Conservation (phyloP, 108 stramenopile species). For the Cyclotella atomus region DNA sequence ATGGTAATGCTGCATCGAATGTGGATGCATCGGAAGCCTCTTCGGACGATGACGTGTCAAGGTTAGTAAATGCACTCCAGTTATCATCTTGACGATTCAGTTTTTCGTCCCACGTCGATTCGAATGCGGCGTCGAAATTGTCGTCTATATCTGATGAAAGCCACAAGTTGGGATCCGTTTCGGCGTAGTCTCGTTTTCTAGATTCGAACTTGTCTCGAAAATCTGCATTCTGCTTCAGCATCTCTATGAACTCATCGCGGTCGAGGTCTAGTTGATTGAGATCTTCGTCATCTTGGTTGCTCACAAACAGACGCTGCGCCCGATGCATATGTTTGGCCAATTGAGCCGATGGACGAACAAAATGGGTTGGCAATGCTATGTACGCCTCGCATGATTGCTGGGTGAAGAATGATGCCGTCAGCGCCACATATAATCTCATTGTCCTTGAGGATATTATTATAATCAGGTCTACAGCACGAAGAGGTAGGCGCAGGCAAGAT, state of each 20-base stretch:
- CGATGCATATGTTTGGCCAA: background rate
- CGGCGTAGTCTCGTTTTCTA: no score
- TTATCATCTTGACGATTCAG: constrained; percentile 64
- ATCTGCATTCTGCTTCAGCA: no score
- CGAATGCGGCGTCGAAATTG: constrained; percentile 56
- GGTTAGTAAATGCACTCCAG: constrained; percentile 71
- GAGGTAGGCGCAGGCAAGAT: no score
- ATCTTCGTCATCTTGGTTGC: background rate
- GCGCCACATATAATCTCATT: background rate
- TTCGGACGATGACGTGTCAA: constrained; percentile 27
- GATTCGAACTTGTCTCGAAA: no score
- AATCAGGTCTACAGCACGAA: no score
- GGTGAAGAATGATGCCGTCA: background rate
- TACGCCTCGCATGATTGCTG: background rate
- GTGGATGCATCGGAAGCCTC: constrained; percentile 12
- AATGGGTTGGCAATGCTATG: background rate
- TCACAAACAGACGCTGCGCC: background rate
- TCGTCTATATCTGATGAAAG: constrained; percentile 36
- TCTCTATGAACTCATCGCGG: no score
- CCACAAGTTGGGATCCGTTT: constrained; percentile 42
- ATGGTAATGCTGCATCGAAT: no score
- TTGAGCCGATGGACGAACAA: background rate
- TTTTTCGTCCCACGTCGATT: constrained; percentile 55
- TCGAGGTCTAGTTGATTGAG: background rate
- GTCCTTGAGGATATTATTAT: background rate